Percentiles rank a stretch among this genome's conserved stretches.
Conservation (phyloP, 139 green algal species). For the Micractinium conductrix region DNA sequence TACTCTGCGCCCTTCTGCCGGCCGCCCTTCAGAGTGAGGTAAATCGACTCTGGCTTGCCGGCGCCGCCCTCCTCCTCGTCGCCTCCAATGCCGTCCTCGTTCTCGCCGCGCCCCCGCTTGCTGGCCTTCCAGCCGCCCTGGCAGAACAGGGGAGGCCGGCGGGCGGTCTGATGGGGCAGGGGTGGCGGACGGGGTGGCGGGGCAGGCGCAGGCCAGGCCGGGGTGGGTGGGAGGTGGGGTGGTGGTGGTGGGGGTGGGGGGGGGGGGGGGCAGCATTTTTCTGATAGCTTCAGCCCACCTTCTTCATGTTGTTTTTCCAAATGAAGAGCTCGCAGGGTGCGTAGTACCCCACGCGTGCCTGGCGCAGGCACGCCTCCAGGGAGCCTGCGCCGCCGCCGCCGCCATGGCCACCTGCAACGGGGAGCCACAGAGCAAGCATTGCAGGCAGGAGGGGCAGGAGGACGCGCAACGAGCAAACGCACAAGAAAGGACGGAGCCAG, state of each 20-base stretch:
- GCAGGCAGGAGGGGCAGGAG: no score
- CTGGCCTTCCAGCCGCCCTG: constrained; percentile 22
- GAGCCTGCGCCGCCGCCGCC: neutral
- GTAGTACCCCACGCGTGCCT: constrained; percentile 48
- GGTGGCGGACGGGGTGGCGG: no score
- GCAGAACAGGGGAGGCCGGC: no score
- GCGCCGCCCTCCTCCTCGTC: constrained; percentile 13
- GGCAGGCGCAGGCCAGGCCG: no score
- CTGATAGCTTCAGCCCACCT: constrained; percentile 24
- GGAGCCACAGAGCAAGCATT: neutral
- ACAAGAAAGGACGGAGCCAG: no score
- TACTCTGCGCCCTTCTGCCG: constrained; percentile 34
- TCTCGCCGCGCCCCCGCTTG: neutral
- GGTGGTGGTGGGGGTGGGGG: no score
- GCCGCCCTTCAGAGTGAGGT: constrained; percentile 39
- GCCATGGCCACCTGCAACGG: neutral
- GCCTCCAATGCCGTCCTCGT: neutral
- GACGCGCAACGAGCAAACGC: no score
- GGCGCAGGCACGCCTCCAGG: constrained; percentile 35
- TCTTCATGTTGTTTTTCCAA: constrained; percentile 30
- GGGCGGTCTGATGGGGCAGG: no score
- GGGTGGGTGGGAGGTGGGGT: no score
- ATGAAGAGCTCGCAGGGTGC: constrained; percentile 45
- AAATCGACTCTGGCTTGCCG: constrained; percentile 22
- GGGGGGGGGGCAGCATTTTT: no score